A percentile compares a stretch with the other conserved stretches of the same genome.
Evolutionary conservation across 169 alveolate genomes (phyloP).

Genomic region (Miamiensis avidus): DNA sequence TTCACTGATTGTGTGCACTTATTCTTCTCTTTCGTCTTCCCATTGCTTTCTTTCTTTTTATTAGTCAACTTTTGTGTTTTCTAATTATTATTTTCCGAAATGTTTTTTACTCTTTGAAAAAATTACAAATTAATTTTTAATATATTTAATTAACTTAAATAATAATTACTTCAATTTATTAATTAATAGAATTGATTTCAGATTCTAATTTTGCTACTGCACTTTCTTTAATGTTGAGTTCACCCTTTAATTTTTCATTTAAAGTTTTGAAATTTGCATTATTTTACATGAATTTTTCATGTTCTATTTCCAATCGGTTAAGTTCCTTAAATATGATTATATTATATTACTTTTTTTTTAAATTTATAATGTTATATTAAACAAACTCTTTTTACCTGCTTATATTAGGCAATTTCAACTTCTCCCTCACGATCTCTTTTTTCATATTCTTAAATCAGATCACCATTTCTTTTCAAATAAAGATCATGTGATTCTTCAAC

Average conservation of each 20-base stretch:
- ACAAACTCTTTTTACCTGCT: not conserved
- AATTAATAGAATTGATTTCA: slow-evolving; percentile 20
- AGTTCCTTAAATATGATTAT: slow-evolving; percentile 6
- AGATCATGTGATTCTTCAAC: not conserved
- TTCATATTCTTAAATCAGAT: slow-evolving; percentile 18
- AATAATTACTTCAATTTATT: slow-evolving; percentile 11
- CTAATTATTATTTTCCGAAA: slow-evolving; percentile 17
- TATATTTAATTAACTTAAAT: not conserved
- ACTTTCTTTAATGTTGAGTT: slow-evolving; percentile 9
- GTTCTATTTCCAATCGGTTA: not conserved
- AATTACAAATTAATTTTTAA: too few species aligned
- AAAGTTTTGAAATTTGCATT: slow-evolving; percentile 21
- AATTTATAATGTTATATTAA: too few species aligned
- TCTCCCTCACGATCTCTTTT: slow-evolving; percentile 15
- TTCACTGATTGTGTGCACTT: not conserved
- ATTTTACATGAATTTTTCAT: slow-evolving; percentile 15
- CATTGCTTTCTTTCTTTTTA: slow-evolving; percentile 26
- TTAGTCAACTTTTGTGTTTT: slow-evolving; percentile 29
- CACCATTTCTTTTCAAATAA: not conserved
- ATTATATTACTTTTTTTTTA: too few species aligned
- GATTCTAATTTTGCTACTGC: slow-evolving; percentile 2
- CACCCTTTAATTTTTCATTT: slow-evolving; percentile 19
- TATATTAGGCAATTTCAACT: not conserved
- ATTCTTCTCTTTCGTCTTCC: slow-evolving; percentile 37
- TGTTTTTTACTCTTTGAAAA: slow-evolving; percentile 1